Percentiles rank a stretch among this genome's conserved stretches.
phyloP scores from a whole-genome alignment of 495 filamentous ascomycete genomes.

The Talaromyces ruber region DNA sequence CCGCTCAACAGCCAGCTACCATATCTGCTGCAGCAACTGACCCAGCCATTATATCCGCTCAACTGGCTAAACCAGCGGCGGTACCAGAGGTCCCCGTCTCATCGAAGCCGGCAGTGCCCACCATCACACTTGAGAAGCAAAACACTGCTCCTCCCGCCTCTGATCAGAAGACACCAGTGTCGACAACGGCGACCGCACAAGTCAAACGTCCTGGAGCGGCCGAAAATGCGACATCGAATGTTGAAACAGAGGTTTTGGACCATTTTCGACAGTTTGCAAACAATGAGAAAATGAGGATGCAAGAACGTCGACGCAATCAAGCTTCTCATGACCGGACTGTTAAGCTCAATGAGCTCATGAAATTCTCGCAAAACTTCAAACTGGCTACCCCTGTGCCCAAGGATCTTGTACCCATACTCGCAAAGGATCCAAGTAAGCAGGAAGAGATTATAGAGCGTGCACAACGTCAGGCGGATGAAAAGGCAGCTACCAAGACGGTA shows the following conservation, averaged over 20 bases:
- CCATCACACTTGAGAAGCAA: constrained; percentile 26
- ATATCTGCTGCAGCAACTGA: constrained; percentile 51
- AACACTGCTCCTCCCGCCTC: constrained; percentile 20
- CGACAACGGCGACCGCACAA: constrained; percentile 11
- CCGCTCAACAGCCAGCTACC: constrained; percentile 43
- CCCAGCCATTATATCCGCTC: constrained; percentile 73
- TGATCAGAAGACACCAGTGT: constrained; percentile 24
- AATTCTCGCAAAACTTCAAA: constrained; percentile 91
- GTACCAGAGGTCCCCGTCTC: constrained; percentile 15
- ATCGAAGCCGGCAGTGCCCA: constrained; percentile 12
- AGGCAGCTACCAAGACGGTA: constrained; percentile 35
- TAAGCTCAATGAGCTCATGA: constrained; percentile 89
- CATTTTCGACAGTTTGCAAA: constrained; percentile 79
- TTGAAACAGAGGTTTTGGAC: constrained; percentile 68
- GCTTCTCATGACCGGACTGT: constrained; percentile 68
- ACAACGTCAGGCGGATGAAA: constrained; percentile 52
- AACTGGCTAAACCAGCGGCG: constrained; percentile 47
- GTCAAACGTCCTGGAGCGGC: constrained; percentile 19
- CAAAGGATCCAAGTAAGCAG: constrained; percentile 90
- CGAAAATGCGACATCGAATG: constrained; percentile 64
- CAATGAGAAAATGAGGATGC: constrained; percentile 62
- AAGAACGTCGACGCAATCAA: constrained; percentile 62
- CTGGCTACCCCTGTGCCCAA: constrained; percentile 82
- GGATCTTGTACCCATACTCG: constrained; percentile 89
- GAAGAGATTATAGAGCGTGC: constrained; percentile 85